Base-by-base conservation (phyloP, 2,329 filamentous ascomycete species). In the Cryphonectria radicalis region DNA sequence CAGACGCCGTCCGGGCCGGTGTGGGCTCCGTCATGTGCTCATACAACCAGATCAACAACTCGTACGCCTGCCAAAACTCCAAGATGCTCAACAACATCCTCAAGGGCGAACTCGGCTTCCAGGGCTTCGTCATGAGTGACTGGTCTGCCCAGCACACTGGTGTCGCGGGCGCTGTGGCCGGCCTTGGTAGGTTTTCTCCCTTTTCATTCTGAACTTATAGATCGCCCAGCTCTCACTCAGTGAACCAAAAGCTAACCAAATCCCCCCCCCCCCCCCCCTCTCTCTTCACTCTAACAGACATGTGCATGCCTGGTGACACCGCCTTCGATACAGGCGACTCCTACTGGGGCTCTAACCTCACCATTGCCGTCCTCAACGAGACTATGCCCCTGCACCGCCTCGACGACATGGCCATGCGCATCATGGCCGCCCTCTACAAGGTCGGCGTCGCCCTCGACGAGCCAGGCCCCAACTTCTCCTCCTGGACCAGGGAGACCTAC, bases 331-430 rank as follows among this genome's bases (percentile, higher is more conserved):
- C 87, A 4, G 92, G 92, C 8, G 80, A 82, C 66, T 91, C 91
- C 25, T 97, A 86, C 84, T 97, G 93, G 92, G 95, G 95, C 13
- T 84, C 90, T 40, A 98, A 98, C 81, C 81, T 98, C 76, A 98
- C 95, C 1, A 84, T 97, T 64, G 93, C 93, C 1, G 90, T 98
- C 7, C 81, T 97, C 76, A 98, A 98, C 78, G 95, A 95, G 50
- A 97, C 94, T 0, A 84, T 98, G 43, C 93, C 95, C 0, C 89
- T 93, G 75, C 97, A 92, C 88, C 89, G 95, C 66, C 80, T 98
- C 13, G 95, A 98, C 76, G 96, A 98, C 78, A 97, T 97, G 91
- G 93, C 90, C 6, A 92, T 94, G 81, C 90, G 96, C 76, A 97
- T 92, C 78, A 91, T 92, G 89, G 86, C 90, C 6, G 84, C 90